Percentiles rank a stretch among this genome's conserved stretches.
Evolutionary conservation across 2,329 filamentous ascomycete species (phyloP).

Genomic region (Fusarium algeriense): DNA sequence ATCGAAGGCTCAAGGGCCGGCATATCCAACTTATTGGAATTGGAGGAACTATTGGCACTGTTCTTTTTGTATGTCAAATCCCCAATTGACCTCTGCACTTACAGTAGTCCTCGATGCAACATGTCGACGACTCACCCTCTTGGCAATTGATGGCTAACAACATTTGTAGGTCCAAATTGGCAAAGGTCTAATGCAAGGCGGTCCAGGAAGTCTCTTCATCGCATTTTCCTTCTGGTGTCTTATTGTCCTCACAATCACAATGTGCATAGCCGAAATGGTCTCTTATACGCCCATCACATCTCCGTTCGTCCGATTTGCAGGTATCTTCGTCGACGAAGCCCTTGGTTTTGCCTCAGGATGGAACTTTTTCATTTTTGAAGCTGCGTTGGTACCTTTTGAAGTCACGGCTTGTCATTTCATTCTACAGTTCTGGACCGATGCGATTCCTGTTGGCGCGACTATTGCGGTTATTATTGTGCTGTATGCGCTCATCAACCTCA

Average conservation of each 20-base stretch:
- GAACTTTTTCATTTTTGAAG: conserved; percentile 81
- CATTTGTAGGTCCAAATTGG: conserved; percentile 65
- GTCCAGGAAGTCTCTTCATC: conserved; percentile 68
- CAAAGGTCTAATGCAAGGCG: conserved; percentile 67
- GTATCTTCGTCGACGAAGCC: conserved; percentile 79
- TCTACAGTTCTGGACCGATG: conserved; percentile 72
- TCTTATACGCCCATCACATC: conserved; percentile 82
- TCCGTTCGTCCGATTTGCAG: conserved; percentile 82
- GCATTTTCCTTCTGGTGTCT: conserved; percentile 73
- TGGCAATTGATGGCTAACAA: background rate
- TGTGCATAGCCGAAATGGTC: conserved; percentile 80
- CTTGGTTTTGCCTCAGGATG: conserved; percentile 80
- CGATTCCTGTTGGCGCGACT: conserved; percentile 69
- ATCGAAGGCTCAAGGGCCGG: conserved; percentile 66
- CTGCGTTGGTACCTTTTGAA: conserved; percentile 75
- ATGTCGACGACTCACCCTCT: background rate
- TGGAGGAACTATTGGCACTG: conserved; percentile 74
- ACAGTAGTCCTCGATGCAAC: background rate
- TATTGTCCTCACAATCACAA: conserved; percentile 70
- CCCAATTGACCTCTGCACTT: background rate
- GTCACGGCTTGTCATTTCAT: conserved; percentile 74
- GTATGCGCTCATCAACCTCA: conserved; percentile 72
- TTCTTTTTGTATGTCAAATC: conserved; percentile 60
- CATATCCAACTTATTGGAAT: conserved; percentile 73
- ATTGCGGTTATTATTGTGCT: conserved; percentile 66